Conservation (phyloP, 2,329 filamentous ascomycete species). For the Nemania sp. region DNA sequence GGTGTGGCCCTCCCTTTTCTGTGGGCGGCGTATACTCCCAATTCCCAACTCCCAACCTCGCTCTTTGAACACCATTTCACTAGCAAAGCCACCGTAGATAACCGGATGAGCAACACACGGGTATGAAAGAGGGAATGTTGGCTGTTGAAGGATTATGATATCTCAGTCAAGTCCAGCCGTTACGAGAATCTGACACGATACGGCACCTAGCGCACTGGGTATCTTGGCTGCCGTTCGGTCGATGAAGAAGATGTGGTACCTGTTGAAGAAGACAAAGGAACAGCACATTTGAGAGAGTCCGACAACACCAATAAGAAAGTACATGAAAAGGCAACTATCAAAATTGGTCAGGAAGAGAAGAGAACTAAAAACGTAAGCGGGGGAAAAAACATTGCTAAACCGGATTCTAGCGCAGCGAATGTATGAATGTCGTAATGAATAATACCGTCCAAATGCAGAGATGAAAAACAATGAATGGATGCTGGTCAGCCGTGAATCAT, state of each 20-base stretch:
- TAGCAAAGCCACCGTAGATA: not conserved
- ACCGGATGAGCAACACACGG: conserved; percentile 10
- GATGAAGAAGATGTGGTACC: not conserved
- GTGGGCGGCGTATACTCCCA: not conserved
- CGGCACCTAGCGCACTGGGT: conserved; percentile 41
- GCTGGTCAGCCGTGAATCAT: conserved; percentile 38
- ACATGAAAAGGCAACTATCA: conserved; percentile 3
- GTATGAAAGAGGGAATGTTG: conserved; percentile 13
- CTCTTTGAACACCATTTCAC: conserved; percentile 4
- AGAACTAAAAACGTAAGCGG: not conserved
- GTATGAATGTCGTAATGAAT: too few relatives aligned
- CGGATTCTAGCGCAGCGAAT: too few relatives aligned
- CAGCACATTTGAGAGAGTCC: not conserved
- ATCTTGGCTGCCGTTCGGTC: conserved; percentile 39
- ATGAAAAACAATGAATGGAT: conserved; percentile 33
- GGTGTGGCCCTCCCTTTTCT: conserved; percentile 8
- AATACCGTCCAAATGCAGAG: conserved; percentile 22
- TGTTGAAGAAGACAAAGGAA: conserved; percentile 7
- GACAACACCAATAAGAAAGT: conserved; percentile 16
- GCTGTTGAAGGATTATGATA: conserved; percentile 28
- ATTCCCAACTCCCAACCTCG: not conserved
- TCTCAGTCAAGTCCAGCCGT: conserved; percentile 28
- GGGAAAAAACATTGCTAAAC: not conserved
- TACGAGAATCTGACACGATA: conserved; percentile 30
- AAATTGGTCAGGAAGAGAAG: not conserved